Evolutionary conservation across 306 rosid species (phyloP).

Genomic region (Vigna unguiculata): DNA sequence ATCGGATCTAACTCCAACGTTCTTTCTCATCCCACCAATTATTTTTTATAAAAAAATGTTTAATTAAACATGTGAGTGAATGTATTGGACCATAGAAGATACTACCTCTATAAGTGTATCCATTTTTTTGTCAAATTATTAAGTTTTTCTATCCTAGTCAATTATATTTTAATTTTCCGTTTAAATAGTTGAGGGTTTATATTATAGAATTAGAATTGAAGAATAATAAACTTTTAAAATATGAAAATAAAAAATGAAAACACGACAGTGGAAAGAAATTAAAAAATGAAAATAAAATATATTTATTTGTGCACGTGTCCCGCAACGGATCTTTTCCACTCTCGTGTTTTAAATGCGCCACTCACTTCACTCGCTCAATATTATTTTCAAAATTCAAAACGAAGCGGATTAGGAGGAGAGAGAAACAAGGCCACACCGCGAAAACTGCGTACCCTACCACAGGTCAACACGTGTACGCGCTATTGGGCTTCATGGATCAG

Average conservation of each 20-base stretch:
- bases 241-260: not conserved
- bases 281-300: too few species aligned
- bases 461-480: conserved; percentile 34
- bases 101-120: too few species aligned
- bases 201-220: too few species aligned
- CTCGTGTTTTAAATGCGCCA: conserved; percentile 24
- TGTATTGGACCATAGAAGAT: too few species aligned
- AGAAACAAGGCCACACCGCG: conserved; percentile 1
- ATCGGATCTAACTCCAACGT: conserved; percentile 45
- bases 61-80: not conserved
- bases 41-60: not conserved
- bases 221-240: too few species aligned
- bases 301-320: conserved; percentile 37
- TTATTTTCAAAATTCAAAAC: not conserved
- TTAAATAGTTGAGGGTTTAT: too few species aligned
- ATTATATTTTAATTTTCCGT: too few species aligned
- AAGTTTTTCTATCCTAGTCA: not conserved
- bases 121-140: not conserved
- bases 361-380: not conserved
- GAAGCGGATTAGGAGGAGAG: conserved; percentile 21
- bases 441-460: conserved; percentile 17
- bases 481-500: not conserved
- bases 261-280: too few species aligned
- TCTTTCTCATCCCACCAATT: conserved; percentile 37
- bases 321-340: conserved; percentile 33